Evolutionary conservation across 257 asterid species (phyloP).

Genomic region (Orobanche coerulescens): DNA sequence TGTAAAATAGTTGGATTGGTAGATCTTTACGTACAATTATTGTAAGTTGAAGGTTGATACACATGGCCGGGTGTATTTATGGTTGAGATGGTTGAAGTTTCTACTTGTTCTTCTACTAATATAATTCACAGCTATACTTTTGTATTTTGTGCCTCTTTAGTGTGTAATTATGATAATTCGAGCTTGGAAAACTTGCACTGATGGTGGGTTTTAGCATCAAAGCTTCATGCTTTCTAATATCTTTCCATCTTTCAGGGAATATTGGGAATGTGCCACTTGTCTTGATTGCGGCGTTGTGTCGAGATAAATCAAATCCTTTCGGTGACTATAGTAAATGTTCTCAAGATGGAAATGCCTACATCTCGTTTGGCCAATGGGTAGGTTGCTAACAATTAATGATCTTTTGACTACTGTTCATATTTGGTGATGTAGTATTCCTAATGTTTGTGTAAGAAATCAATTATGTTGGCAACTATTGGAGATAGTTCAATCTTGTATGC

Average conservation of each 20-base stretch:
- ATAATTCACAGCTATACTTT: background rate
- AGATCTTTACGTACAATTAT: background rate
- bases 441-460: slow-evolving; percentile 2
- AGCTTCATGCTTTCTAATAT: slow-evolving; percentile 12
- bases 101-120: background rate
- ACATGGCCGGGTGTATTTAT: no score
- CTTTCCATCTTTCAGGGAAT: slow-evolving; percentile 52
- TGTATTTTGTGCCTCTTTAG: background rate
- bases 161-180: slow-evolving; percentile 13
- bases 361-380: slow-evolving; percentile 99
- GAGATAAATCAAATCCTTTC: slow-evolving; percentile 84
- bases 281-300: slow-evolving; percentile 85
- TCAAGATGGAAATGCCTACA: slow-evolving; percentile 96
- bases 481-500: background rate
- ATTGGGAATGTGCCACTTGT: slow-evolving; percentile 99
- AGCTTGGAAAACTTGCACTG: background rate
- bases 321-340: slow-evolving; percentile 71
- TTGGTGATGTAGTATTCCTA: background rate
- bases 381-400: slow-evolving; percentile 22
- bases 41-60: no score
- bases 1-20: background rate
- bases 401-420: slow-evolving; percentile 8
- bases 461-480: slow-evolving; percentile 5
- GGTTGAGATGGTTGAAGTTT: no score
- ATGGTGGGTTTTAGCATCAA: background rate